A percentile compares a stretch with the other conserved stretches of the same genome.
Evolutionary conservation across 129 eudicot species (phyloP).

Genomic region (Smallanthus sonchifolius): DNA sequence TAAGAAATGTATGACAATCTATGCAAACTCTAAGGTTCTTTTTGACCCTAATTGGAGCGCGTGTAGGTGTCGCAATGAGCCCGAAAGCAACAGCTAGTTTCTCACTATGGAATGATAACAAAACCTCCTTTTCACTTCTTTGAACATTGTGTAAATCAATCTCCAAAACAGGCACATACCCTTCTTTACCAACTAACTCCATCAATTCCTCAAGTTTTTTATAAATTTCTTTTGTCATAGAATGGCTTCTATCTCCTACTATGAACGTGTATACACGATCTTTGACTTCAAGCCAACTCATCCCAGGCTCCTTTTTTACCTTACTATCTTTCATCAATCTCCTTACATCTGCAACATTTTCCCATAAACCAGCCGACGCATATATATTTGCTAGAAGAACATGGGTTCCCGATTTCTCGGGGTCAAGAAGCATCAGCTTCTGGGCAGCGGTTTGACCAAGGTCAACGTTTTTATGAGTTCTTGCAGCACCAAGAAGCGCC

Average conservation of each 20-base stretch:
- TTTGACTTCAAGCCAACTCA: conserved; percentile 91
- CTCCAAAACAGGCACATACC: conserved; percentile 74
- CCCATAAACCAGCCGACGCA: conserved; percentile 85
- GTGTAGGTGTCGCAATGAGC: conserved; percentile 57
- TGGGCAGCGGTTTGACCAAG: conserved; percentile 70
- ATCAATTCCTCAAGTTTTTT: conserved; percentile 61
- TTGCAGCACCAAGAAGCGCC: conserved; percentile 89
- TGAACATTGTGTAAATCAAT: conserved; percentile 73
- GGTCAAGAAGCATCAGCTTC: conserved; percentile 58
- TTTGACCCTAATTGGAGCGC: conserved; percentile 76
- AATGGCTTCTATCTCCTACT: conserved; percentile 74
- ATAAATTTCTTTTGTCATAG: conserved; percentile 56
- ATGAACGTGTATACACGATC: conserved; percentile 65
- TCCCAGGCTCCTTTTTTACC: conserved; percentile 86
- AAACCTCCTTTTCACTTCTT: conserved; percentile 61
- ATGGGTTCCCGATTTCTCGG: conserved; percentile 82
- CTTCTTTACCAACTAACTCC: conserved; percentile 50
- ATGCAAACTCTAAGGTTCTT: conserved; percentile 78
- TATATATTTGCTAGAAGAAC: conserved; percentile 80
- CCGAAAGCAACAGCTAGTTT: conserved; percentile 95
- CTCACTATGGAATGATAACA: conserved; percentile 75
- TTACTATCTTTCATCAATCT: conserved; percentile 62
- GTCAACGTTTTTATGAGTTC: conserved; percentile 68
- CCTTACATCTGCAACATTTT: conserved; percentile 56
- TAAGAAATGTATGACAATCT: conserved; percentile 86